Evolutionary conservation across 2,329 filamentous ascomycete species (phyloP).

Genomic region (Ascocoryne sarcoides): DNA sequence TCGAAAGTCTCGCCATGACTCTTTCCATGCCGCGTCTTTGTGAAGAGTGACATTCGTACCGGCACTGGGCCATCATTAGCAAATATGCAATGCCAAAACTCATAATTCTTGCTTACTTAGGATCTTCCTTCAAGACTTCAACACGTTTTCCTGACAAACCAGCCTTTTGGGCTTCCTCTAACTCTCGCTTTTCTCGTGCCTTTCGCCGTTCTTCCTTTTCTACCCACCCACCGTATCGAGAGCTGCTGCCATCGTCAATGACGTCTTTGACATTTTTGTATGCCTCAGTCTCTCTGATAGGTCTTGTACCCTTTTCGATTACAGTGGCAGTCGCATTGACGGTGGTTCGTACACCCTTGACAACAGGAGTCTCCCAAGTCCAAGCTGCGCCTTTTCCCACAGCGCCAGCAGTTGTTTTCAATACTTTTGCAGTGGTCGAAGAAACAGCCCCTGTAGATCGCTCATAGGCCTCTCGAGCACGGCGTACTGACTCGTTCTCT

Average conservation of each 20-base stretch:
- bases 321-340: slow-evolving; percentile 79
- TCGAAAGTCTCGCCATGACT: slow-evolving; percentile 94
- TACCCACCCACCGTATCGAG: slow-evolving; percentile 90
- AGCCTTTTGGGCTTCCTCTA: slow-evolving; percentile 42
- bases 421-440: slow-evolving; percentile 65
- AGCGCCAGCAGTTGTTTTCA: slow-evolving; percentile 77
- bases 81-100: slow-evolving; percentile 18
- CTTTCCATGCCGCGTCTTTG: slow-evolving; percentile 96
- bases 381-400: slow-evolving; percentile 87
- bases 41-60: slow-evolving; percentile 91
- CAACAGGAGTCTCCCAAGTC: slow-evolving; percentile 94
- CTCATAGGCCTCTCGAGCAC: slow-evolving; percentile 77
- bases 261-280: slow-evolving; percentile 93
- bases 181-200: slow-evolving; percentile 65
- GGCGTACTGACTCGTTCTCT: slow-evolving; percentile 84
- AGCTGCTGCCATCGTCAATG: slow-evolving; percentile 94
- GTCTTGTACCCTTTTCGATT: slow-evolving; percentile 89
- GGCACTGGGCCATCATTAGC: slow-evolving; percentile 49
- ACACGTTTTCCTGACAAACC: slow-evolving; percentile 33
- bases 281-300: slow-evolving; percentile 87
- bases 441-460: slow-evolving; percentile 77
- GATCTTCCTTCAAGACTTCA: slow-evolving; percentile 71
- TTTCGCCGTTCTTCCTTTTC: slow-evolving; percentile 90
- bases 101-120: too few relatives aligned
- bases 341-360: slow-evolving; percentile 82